These are phyloP conservation scores for Waltiozyma sp. DNA, from an alignment of 1,139 yeast genomes.

Conservation along the genomic window DNA sequence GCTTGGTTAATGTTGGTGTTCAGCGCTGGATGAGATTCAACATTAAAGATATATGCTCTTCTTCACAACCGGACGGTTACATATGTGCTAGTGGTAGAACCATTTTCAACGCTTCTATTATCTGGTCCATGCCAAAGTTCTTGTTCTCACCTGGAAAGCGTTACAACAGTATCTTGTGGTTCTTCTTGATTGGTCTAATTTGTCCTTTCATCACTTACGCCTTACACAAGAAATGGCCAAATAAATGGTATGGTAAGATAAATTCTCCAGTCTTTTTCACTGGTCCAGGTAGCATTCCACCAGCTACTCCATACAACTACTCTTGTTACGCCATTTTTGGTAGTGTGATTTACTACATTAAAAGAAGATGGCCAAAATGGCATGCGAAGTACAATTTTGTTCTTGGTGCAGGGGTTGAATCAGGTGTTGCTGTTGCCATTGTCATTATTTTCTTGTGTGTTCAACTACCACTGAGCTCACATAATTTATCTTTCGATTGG, in stretches of 20 bases:
- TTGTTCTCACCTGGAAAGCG: constrained; percentile 32
- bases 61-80: constrained; percentile 28
- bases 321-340: constrained; percentile 38
- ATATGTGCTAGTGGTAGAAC: constrained; percentile 29
- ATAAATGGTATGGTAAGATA: constrained; percentile 24
- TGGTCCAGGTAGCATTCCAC: constrained; percentile 31
- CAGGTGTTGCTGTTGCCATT: constrained; percentile 46
- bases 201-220: constrained; percentile 23
- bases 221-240: constrained; percentile 24
- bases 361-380: constrained; percentile 25
- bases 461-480: constrained; percentile 25
- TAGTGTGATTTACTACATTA: constrained; percentile 23
- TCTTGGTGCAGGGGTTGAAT: constrained; percentile 44
- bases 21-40: constrained; percentile 22
- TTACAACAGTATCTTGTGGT: constrained; percentile 28
- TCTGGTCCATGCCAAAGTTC: constrained; percentile 39
- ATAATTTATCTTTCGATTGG: constrained; percentile 31
- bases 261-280: constrained; percentile 29
- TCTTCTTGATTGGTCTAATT: constrained; percentile 27
- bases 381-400: constrained; percentile 31
- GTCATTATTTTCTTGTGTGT: constrained; percentile 38
- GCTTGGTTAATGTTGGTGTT: constrained; percentile 29
- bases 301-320: constrained; percentile 38
- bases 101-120: constrained; percentile 35
- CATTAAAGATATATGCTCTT: constrained; percentile 31